Conservation (phyloP, 2,329 filamentous ascomycete species). For the Aspergillus pseudotamarii region DNA sequence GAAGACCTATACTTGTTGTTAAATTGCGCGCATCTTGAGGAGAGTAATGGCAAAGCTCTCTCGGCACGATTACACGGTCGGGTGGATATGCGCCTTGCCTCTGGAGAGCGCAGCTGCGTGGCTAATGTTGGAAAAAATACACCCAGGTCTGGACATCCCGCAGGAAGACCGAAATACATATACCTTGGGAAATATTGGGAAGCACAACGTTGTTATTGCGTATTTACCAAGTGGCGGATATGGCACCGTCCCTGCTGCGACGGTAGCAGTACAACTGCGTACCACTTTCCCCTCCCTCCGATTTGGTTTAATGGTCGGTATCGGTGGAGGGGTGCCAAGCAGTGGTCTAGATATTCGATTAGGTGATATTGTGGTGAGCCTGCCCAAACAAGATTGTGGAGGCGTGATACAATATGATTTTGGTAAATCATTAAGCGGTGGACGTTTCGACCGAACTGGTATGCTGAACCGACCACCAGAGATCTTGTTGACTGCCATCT, state of each 20-base stretch:
- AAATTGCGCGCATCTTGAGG: too few species aligned
- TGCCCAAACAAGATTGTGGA: slow-evolving; percentile 1
- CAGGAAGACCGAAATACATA: neutral
- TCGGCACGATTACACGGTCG: neutral
- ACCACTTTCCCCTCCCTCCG: too few species aligned
- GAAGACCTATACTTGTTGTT: too few species aligned
- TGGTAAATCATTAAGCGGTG: slow-evolving; percentile 17
- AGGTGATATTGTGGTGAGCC: slow-evolving; percentile 5
- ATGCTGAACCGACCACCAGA: slow-evolving; percentile 17
- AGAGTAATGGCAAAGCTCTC: neutral
- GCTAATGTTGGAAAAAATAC: neutral
- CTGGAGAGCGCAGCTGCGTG: neutral
- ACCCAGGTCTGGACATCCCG: neutral
- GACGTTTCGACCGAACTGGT: slow-evolving; percentile 16
- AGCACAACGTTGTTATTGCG: slow-evolving; percentile 11
- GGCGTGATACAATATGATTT: slow-evolving; percentile 27
- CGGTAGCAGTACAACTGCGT: neutral
- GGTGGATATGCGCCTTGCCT: neutral
- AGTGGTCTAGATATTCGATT: slow-evolving; percentile 14
- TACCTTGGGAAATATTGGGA: neutral
- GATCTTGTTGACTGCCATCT: neutral
- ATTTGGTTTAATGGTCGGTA: slow-evolving; percentile 10
- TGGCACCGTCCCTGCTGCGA: slow-evolving; percentile 9
- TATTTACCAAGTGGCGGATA: slow-evolving; percentile 8
- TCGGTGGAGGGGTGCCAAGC: slow-evolving; percentile 18